Percentiles rank a stretch among this genome's conserved stretches.
phyloP scores from a whole-genome alignment of 1,284 basidiomycete species.

The Puccinia polysora region DNA sequence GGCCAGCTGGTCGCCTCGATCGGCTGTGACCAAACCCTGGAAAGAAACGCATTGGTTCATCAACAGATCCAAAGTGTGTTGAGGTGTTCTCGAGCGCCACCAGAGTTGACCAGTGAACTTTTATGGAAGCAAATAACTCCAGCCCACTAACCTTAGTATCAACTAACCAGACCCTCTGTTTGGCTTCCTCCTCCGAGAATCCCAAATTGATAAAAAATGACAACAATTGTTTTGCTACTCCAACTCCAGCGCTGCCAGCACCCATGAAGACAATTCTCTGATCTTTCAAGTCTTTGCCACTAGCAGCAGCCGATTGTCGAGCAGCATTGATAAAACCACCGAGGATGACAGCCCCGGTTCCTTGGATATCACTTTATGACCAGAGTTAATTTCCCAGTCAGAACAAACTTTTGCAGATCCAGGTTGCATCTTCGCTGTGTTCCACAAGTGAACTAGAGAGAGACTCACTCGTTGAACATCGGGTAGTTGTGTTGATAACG shows the following conservation, averaged over 20 bases:
- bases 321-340: conserved; percentile 87
- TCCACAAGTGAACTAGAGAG: too few species aligned
- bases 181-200: conserved; percentile 71
- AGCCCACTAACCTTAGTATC: conserved; percentile 61
- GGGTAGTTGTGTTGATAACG: conserved; percentile 69
- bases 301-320: conserved; percentile 67
- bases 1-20: conserved; percentile 62
- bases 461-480: conserved; percentile 71
- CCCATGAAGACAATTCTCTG: conserved; percentile 89
- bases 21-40: conserved; percentile 70
- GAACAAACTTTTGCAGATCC: not conserved
- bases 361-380: conserved; percentile 57
- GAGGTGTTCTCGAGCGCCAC: not conserved
- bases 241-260: conserved; percentile 80
- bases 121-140: conserved; percentile 19
- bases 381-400: not conserved
- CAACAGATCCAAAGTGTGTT: not conserved
- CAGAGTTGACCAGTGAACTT: conserved; percentile 11
- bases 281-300: conserved; percentile 64
- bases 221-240: conserved; percentile 80
- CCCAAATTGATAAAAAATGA: conserved; percentile 78
- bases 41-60: not conserved
- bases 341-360: conserved; percentile 84
- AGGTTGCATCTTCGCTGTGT: too few species aligned
- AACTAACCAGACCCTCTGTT: conserved; percentile 71